A percentile compares a stretch with the other conserved stretches of the same genome.
Conservation (phyloP, 2,329 filamentous ascomycete species). For the Penicillium concentricum region DNA sequence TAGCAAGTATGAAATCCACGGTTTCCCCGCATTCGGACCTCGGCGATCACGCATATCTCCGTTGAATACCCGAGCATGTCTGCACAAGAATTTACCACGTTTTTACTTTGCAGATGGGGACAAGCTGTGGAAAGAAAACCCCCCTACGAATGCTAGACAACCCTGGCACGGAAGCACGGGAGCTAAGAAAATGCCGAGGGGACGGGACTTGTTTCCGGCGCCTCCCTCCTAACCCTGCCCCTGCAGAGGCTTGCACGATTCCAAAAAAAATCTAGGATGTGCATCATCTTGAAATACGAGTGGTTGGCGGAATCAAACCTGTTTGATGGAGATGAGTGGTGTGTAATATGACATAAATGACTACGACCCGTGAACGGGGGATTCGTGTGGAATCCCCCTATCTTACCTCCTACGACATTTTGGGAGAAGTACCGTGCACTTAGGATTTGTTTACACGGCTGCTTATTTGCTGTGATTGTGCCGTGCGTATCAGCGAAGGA, state of each 20-base stretch:
- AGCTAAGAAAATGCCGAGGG: not conserved
- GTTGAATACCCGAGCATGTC: not conserved
- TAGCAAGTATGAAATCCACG: not conserved
- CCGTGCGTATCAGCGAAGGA: not conserved
- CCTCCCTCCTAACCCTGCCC: not conserved
- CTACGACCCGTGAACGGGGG: not conserved
- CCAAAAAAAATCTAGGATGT: not conserved
- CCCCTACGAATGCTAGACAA: not conserved
- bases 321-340: not conserved
- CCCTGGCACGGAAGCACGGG: not conserved
- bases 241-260: not conserved
- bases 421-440: not conserved
- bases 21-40: constrained; percentile 22
- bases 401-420: not conserved
- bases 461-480: not conserved
- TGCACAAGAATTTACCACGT: not conserved
- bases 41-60: constrained; percentile 5
- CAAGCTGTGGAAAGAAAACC: not conserved
- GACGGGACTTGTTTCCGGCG: not conserved
- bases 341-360: not conserved
- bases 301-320: not conserved
- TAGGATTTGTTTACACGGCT: not conserved
- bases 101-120: not conserved
- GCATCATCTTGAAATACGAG: not conserved
- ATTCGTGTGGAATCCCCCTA: not conserved